These are phyloP conservation scores for Yamadazyma dushanensis DNA, from an alignment of 1,139 yeast genomes.

Conservation along the genomic window DNA sequence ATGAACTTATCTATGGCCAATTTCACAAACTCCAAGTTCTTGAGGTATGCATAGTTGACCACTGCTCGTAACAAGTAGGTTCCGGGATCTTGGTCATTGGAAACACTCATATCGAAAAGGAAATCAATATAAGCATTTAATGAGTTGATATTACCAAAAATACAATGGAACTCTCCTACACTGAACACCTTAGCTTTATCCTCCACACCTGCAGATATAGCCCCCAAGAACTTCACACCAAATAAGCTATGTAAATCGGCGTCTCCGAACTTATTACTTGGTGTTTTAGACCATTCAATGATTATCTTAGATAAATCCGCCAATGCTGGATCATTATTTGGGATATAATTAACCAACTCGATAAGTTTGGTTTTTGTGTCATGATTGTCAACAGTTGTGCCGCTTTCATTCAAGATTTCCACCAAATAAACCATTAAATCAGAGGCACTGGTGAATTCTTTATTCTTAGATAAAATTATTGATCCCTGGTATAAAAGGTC, in stretches of 20 bases:
- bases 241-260: slow-evolving; percentile 71
- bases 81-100: slow-evolving; percentile 44
- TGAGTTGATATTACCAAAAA: slow-evolving; percentile 67
- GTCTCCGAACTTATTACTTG: slow-evolving; percentile 62
- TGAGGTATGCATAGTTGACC: slow-evolving; percentile 65
- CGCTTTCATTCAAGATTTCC: slow-evolving; percentile 62
- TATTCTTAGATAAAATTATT: slow-evolving; percentile 61
- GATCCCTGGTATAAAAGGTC: slow-evolving; percentile 74
- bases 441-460: slow-evolving; percentile 76
- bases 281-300: slow-evolving; percentile 61
- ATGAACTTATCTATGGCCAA: slow-evolving; percentile 42
- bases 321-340: slow-evolving; percentile 67
- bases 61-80: slow-evolving; percentile 61
- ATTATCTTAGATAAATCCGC: slow-evolving; percentile 64
- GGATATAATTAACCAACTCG: slow-evolving; percentile 42
- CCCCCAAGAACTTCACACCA: slow-evolving; percentile 59
- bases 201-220: slow-evolving; percentile 25
- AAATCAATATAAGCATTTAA: slow-evolving; percentile 52
- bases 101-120: slow-evolving; percentile 42
- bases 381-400: slow-evolving; percentile 26
- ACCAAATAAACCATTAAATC: slow-evolving; percentile 75
- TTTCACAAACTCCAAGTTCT: slow-evolving; percentile 59
- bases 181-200: slow-evolving; percentile 38
- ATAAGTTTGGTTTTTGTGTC: slow-evolving; percentile 39
- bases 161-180: slow-evolving; percentile 55